These are phyloP conservation scores for Bipolaris cookei DNA, from an alignment of 2,329 filamentous ascomycete species.

Conservation along the genomic window DNA sequence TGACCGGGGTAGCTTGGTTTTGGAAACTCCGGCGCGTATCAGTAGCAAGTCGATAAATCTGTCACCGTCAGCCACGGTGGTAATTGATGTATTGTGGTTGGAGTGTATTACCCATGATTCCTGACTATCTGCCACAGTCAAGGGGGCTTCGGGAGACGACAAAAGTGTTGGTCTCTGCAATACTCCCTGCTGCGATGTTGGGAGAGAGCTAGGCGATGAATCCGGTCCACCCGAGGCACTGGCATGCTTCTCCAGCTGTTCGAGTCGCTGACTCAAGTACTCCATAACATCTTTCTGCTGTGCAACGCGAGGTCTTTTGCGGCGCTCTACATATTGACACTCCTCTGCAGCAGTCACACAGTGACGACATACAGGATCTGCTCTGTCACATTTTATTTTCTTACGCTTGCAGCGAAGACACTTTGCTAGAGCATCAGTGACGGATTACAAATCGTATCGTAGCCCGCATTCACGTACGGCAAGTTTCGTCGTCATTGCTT, in stretches of 20 bases:
- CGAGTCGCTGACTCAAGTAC: slow-evolving; percentile 31
- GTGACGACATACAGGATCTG: slow-evolving; percentile 33
- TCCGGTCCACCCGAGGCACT: neutral
- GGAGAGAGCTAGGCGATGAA: slow-evolving; percentile 8
- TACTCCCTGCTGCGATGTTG: neutral
- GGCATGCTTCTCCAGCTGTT: slow-evolving; percentile 37
- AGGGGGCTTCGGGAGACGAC: slow-evolving; percentile 21
- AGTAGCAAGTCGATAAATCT: slow-evolving; percentile 40
- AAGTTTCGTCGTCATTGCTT: slow-evolving; percentile 19
- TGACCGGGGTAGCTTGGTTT: slow-evolving; percentile 25
- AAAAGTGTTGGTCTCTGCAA: slow-evolving; percentile 7
- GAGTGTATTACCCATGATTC: slow-evolving; percentile 24
- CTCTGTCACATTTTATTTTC: slow-evolving; percentile 42
- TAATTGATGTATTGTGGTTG: neutral
- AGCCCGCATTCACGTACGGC: slow-evolving; percentile 18
- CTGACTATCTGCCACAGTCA: slow-evolving; percentile 26
- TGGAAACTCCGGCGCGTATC: slow-evolving; percentile 35
- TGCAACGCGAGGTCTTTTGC: slow-evolving; percentile 31
- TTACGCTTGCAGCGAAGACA: slow-evolving; percentile 32
- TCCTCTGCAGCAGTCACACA: slow-evolving; percentile 32
- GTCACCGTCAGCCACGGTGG: slow-evolving; percentile 8
- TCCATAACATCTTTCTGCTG: slow-evolving; percentile 31
- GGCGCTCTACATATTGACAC: slow-evolving; percentile 39
- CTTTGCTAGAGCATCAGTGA: slow-evolving; percentile 12
- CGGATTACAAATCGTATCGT: neutral